Evolutionary conservation across 495 filamentous ascomycete species (phyloP).

Genomic region (Neurospora sp.): DNA sequence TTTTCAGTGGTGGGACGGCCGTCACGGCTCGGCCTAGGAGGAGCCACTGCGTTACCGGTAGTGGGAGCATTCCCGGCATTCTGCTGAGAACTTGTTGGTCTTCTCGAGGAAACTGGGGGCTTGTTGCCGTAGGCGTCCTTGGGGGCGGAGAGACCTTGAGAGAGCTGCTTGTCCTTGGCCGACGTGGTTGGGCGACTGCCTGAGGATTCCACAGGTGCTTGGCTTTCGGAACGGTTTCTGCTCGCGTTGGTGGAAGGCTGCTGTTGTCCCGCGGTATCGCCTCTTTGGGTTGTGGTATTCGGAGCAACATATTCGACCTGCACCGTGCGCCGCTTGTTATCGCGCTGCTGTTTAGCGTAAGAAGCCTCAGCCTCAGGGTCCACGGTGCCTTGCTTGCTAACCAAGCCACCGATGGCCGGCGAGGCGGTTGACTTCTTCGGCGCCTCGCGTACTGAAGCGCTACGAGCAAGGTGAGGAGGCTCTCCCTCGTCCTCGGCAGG

Average conservation of each 20-base stretch:
- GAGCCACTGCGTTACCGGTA: constrained; percentile 23
- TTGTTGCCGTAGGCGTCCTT: constrained; percentile 31
- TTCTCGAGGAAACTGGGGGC: constrained; percentile 29
- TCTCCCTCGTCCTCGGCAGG: constrained; percentile 53
- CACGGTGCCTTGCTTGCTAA: constrained; percentile 64
- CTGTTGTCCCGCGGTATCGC: constrained; percentile 24
- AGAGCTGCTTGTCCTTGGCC: constrained; percentile 42
- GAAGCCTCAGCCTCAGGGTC: constrained; percentile 53
- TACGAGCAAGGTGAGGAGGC: constrained; percentile 60
- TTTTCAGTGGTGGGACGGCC: constrained; percentile 40
- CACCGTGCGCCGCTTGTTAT: constrained; percentile 87
- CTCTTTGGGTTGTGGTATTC: constrained; percentile 62
- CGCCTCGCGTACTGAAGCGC: constrained; percentile 85
- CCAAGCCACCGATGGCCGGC: constrained; percentile 55
- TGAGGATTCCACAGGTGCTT: constrained; percentile 36
- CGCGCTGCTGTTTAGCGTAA: constrained; percentile 49
- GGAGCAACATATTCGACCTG: constrained; percentile 98
- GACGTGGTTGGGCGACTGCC: constrained; percentile 19
- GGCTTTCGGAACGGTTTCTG: constrained; percentile 40
- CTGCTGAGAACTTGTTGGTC: constrained; percentile 37
- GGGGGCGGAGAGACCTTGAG: constrained; percentile 37
- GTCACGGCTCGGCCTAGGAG: constrained; percentile 46
- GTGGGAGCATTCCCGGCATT: not conserved
- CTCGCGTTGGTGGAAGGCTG: constrained; percentile 30
- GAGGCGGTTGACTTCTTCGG: constrained; percentile 52